Evolutionary conservation across 2,329 filamentous ascomycete species (phyloP), one percentile per base, ranked within the genome.

Genomic region (Paraphaeosphaeria sporulosa): DNA sequence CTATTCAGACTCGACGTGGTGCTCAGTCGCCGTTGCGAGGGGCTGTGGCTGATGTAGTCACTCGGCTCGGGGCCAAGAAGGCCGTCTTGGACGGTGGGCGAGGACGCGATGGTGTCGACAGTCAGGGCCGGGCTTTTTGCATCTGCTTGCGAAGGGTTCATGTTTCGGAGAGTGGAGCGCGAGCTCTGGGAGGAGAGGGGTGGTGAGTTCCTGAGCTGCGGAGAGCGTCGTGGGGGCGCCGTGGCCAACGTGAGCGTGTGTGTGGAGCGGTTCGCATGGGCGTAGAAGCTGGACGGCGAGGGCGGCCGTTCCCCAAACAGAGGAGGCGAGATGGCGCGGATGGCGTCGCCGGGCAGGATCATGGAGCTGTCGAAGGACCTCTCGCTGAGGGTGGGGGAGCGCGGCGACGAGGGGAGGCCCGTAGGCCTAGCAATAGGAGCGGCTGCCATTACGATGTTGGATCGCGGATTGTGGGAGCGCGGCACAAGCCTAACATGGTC

Each of bases 301-400:
- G 81, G 81, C 38, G 83, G 75, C 40, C 80, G 79, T 59, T 70
- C 68, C 9, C 23, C 36, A 23, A 84, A 82, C 59, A 84, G 80
- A 72, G 79, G 78, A 71, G 79, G 73, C 84, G 80, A 74, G 84
- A 82, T 72, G 85, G 79, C 76, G 82, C 76, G 76, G 46, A 67
- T 60, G 49, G 62, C 46, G 43, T 71, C 66, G 55, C 64, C 64
- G 56, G 94, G 94, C 55, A 97, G 82, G 71, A 97, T 96, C 92
- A 97, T 94, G 76, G 96, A 94, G 55, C 93, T 93, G 77, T 97
- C 96, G 58, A 97, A 94, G 76, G 96, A 94, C 54, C 93, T 93
- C 77, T 97, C 96, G 58, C 93, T 96, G 71, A 97, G 82, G 2
- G 94, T 96, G 49, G 94, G 94, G 61, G 92, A 96, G 46, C 72